Evolutionary conservation across 139 green algal genomes (phyloP).

Genomic region (Desmodesmus armatus): DNA sequence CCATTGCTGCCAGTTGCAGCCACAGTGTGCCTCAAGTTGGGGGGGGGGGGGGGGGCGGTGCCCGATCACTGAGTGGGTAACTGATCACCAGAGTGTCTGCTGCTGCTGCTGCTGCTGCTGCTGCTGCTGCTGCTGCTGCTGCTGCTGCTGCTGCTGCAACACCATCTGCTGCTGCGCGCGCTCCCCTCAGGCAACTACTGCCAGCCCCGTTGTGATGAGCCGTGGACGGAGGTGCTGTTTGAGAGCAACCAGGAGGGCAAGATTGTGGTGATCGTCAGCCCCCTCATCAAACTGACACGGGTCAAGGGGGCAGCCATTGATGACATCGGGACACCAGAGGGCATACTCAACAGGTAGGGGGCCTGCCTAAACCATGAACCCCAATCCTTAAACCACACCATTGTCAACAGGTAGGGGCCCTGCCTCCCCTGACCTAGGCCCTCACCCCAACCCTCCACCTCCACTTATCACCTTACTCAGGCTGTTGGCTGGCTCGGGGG

Average conservation of each 20-base stretch:
- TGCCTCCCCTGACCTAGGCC: too few species aligned
- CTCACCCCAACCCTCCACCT: too few species aligned
- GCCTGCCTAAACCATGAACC: too few species aligned
- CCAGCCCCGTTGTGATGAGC: constrained; percentile 64
- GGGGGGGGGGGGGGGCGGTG: too few species aligned
- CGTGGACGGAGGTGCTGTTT: constrained; percentile 84
- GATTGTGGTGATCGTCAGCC: constrained; percentile 73
- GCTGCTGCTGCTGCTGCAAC: not conserved
- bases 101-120: not conserved
- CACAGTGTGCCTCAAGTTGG: too few species aligned
- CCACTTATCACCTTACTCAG: too few species aligned
- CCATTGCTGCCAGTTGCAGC: not conserved
- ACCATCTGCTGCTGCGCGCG: too few species aligned
- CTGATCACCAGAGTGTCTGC: not conserved
- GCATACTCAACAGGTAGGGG: constrained; percentile 57
- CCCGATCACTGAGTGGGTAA: not conserved
- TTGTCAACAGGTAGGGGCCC: not conserved
- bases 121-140: not conserved
- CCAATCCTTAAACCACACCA: too few species aligned
- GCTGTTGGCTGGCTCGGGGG: too few species aligned
- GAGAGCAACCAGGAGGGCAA: constrained; percentile 24
- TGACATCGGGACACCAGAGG: constrained; percentile 74
- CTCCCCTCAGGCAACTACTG: constrained; percentile 15
- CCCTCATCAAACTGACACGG: constrained; percentile 73
- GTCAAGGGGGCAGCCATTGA: constrained; percentile 66